Evolutionary conservation across 805 yeast genomes (phyloP).

Genomic region (Candida manassasensis): DNA sequence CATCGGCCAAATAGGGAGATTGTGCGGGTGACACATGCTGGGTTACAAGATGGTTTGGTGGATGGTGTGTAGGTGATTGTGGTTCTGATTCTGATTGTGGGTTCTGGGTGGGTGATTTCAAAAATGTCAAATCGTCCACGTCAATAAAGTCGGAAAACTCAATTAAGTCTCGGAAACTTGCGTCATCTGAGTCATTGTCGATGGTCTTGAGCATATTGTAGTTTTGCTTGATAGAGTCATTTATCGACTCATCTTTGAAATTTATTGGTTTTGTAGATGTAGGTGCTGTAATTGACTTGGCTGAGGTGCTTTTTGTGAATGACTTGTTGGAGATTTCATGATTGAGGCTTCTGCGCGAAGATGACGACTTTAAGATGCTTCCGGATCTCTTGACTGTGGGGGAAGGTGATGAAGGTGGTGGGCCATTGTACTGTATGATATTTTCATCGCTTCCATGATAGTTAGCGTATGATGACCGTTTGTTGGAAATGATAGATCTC

Average conservation of each 20-base stretch:
- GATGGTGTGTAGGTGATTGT: background rate
- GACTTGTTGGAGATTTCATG: constrained; percentile 7
- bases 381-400: constrained; percentile 27
- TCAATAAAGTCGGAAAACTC: constrained; percentile 40
- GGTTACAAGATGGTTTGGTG: too few species aligned
- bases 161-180: constrained; percentile 23
- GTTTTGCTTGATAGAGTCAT: constrained; percentile 7
- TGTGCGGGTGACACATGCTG: too few species aligned
- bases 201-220: constrained; percentile 1
- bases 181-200: constrained; percentile 2
- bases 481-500: constrained; percentile 45
- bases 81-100: too few species aligned
- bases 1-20: too few species aligned
- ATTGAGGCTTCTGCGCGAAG: constrained; percentile 8
- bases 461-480: constrained; percentile 35
- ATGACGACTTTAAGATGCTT: constrained; percentile 36
- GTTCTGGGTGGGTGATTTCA: constrained; percentile 19
- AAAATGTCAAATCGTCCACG: constrained; percentile 32
- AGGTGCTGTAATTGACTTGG: too few species aligned
- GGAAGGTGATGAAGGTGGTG: constrained; percentile 14
- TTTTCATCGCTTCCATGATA: constrained; percentile 40
- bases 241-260: background rate
- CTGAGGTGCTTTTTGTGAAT: too few species aligned
- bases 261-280: too few species aligned
- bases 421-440: constrained; percentile 23